Base-by-base conservation (phyloP, 495 filamentous ascomycete genomes). In the Neurospora sublineolata region DNA sequence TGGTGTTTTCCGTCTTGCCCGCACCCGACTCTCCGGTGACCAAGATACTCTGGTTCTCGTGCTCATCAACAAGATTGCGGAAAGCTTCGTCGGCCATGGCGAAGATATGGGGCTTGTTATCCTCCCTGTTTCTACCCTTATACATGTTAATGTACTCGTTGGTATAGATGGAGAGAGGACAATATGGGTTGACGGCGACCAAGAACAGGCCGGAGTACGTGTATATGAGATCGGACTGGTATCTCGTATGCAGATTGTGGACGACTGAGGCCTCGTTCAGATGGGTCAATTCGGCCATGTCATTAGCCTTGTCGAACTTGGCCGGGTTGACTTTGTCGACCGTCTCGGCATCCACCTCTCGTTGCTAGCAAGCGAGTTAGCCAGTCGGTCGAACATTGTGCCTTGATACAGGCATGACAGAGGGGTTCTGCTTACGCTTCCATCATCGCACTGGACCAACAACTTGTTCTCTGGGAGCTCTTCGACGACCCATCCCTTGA, bases 261-360 rank as follows among this genome's bases (percentile, higher is more conserved):
- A 99, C 94, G 72, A 99, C 96, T 0, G 95, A 98, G 11, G 94
- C 91, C 82, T 99, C 96, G 78, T 99, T 99, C 58, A 99, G 82
- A 77, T 98, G 95, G 16, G 96, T 99, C 75, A 99, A 84, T 81
- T 98, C 95, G 3, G 96, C 95, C 96, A 99, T 99, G 78, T 99
- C 96, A 82, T 97, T 92, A 8, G 95, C 94, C 80, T 95, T 97
- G 85, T 99, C 96, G 79, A 99, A 99, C 78, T 99, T 99, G 70
- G 93, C 96, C 33, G 96, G 96, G 81, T 99, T 99, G 82, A 98
- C 96, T 81, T 97, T 97, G 85, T 99, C 96, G 68, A 97, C 93
- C 71, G 87, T 90, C 73, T 97, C 93, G 27, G 86, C 81, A 74
- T 94, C 89, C 39, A 95, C 90, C 77, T 93, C 91, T 64, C 93